Evolutionary conservation across 805 yeast species (phyloP).

Genomic region (Alloascoidea africana): DNA sequence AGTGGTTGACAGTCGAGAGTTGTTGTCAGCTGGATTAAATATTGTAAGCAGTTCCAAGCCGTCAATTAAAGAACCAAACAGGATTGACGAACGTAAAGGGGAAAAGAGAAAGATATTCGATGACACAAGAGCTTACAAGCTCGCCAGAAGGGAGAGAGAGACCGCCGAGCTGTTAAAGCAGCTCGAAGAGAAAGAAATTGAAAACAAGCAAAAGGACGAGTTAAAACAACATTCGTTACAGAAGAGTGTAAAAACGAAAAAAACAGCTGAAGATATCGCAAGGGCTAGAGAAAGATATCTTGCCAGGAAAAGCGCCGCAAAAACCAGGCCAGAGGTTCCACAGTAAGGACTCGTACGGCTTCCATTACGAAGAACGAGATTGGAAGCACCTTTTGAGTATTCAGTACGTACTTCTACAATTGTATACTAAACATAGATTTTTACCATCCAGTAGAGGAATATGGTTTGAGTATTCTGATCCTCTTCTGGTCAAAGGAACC

Average conservation of each 20-base stretch:
- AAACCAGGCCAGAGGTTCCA: too few species aligned
- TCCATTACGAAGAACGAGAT: too few species aligned
- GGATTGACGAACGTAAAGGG: background rate
- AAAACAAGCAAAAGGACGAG: slow-evolving; percentile 3
- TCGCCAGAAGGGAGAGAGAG: background rate
- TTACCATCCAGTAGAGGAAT: too few species aligned
- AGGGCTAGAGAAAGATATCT: slow-evolving; percentile 14
- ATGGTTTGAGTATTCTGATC: too few species aligned
- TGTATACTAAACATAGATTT: too few species aligned
- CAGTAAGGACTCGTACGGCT: too few species aligned
- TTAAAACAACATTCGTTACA: background rate
- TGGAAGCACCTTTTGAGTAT: too few species aligned
- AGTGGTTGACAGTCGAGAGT: slow-evolving; percentile 13
- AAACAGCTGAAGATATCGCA: slow-evolving; percentile 8
- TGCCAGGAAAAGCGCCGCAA: slow-evolving; percentile 10
- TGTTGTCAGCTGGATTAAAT: slow-evolving; percentile 13
- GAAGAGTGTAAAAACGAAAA: slow-evolving; percentile 6
- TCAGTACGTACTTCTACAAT: too few species aligned
- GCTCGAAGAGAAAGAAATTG: slow-evolving; percentile 4
- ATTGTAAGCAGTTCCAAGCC: slow-evolving; percentile 5
- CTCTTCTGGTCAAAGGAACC: too few species aligned
- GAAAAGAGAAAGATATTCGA: background rate
- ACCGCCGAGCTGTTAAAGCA: background rate
- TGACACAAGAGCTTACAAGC: background rate
- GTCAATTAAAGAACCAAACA: slow-evolving; percentile 2